Evolutionary conservation across 495 filamentous ascomycete species (phyloP).

Genomic region (Bacidia rubella): DNA sequence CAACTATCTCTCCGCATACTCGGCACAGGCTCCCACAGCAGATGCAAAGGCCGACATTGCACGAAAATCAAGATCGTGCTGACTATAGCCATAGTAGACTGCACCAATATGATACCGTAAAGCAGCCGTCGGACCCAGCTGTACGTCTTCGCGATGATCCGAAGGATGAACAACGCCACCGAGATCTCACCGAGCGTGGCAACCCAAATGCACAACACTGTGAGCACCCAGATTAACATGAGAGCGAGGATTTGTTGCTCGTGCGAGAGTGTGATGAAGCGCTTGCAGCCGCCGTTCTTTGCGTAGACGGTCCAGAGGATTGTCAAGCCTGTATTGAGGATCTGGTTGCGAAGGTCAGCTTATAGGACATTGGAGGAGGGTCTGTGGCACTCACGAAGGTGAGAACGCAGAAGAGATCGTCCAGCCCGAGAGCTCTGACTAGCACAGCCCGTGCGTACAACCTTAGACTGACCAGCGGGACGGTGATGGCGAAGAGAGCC

Average conservation of each 20-base stretch:
- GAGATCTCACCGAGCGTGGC: neutral
- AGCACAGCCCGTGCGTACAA: neutral
- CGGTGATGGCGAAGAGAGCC: neutral
- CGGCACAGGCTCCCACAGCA: neutral
- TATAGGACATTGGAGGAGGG: too few species aligned
- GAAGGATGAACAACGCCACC: neutral
- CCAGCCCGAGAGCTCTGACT: neutral
- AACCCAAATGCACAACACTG: neutral
- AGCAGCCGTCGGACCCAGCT: neutral
- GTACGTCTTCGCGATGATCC: neutral
- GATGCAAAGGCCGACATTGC: neutral
- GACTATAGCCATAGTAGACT: neutral
- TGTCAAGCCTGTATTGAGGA: neutral
- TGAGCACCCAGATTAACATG: neutral
- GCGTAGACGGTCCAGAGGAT: neutral
- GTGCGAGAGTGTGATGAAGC: neutral
- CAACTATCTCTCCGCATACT: neutral
- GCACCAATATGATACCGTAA: neutral
- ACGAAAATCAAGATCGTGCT: neutral
- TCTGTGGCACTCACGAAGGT: neutral
- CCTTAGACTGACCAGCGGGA: neutral
- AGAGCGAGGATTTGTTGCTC: neutral
- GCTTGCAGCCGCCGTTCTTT: neutral
- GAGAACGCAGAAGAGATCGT: neutral
- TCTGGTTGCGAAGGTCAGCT: neutral